Percentiles rank a stretch among this genome's conserved stretches.
phyloP scores from a whole-genome alignment of 176 grass and related monocot genomes.

The Zoysia japonica region DNA sequence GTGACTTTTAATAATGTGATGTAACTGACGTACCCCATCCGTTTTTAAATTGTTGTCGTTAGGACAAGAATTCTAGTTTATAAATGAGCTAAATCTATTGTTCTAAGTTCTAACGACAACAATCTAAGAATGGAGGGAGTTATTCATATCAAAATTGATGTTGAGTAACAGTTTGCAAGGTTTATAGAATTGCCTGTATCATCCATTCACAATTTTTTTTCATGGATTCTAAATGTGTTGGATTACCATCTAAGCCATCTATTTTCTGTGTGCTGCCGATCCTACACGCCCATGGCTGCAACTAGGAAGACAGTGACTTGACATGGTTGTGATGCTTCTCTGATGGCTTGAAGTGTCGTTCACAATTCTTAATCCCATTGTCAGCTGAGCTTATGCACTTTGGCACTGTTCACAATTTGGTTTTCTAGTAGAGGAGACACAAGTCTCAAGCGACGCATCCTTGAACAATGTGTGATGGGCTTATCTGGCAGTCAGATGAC shows the following conservation, averaged over 20 bases:
- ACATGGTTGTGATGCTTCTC: background rate
- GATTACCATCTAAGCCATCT: background rate
- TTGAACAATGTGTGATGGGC: background rate
- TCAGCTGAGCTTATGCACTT: background rate
- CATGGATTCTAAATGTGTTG: background rate
- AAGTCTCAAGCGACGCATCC: background rate
- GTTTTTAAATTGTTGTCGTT: too few species aligned
- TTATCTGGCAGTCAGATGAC: background rate
- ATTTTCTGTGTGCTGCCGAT: background rate
- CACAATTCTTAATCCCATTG: background rate
- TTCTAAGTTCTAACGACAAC: too few species aligned
- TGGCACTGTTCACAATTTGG: background rate
- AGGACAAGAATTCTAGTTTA: too few species aligned
- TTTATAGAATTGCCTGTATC: background rate
- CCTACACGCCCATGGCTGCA: background rate
- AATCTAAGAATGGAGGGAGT: background rate
- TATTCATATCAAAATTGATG: background rate
- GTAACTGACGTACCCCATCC: too few species aligned
- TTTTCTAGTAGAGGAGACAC: background rate
- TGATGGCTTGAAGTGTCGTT: background rate
- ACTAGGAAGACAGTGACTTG: background rate
- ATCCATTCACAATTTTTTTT: background rate
- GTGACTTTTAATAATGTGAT: background rate
- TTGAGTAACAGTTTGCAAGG: background rate
- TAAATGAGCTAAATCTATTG: too few species aligned